Conservation (phyloP, 1,139 yeast genomes). For the Lodderomyces metapsilosis region DNA sequence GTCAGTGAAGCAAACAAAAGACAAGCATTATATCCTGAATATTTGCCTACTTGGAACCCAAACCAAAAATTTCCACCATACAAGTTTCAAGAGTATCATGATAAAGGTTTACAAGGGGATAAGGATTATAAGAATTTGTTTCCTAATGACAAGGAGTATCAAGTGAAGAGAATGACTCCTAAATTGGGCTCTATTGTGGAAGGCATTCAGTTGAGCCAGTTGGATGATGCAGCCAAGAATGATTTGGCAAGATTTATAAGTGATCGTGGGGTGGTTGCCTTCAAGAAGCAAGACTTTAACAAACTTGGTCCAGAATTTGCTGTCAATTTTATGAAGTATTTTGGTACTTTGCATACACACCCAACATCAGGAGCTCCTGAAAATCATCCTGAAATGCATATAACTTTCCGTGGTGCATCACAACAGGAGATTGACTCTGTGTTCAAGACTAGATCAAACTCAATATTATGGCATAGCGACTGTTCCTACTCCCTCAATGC, state of each 20-base stretch:
- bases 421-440: conserved; percentile 24
- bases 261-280: conserved; percentile 40
- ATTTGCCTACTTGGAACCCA: conserved; percentile 32
- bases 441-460: conserved; percentile 24
- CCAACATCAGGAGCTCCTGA: conserved; percentile 43
- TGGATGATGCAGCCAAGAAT: conserved; percentile 29
- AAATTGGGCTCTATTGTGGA: conserved; percentile 25
- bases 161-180: conserved; percentile 22
- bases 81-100: conserved; percentile 21
- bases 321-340: conserved; percentile 30
- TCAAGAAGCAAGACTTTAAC: conserved; percentile 39
- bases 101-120: conserved; percentile 23
- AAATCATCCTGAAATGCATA: conserved; percentile 35
- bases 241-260: conserved; percentile 41
- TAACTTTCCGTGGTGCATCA: conserved; percentile 30
- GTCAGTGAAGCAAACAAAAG: conserved; percentile 22
- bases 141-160: conserved; percentile 8
- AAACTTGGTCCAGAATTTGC: conserved; percentile 32
- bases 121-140: conserved; percentile 18
- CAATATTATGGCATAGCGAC: conserved; percentile 43
- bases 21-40: conserved; percentile 22
- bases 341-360: conserved; percentile 40
- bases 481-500: conserved; percentile 41
- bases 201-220: conserved; percentile 27
- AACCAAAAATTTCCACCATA: conserved; percentile 24